These are phyloP conservation scores for Abrus pulchellus DNA, from an alignment of 306 rosid species.

Conservation along the genomic window DNA sequence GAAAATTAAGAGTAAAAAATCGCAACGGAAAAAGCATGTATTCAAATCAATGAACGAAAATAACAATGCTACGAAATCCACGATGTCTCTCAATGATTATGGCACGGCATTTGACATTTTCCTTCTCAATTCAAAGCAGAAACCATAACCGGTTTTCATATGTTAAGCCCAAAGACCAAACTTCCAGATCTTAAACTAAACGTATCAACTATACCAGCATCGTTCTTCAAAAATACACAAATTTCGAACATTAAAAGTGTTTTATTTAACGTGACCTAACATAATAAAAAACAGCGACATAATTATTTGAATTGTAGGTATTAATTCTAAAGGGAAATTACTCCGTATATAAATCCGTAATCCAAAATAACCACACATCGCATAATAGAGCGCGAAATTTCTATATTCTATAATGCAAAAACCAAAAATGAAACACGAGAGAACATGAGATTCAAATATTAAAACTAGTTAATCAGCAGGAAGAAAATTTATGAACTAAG, in stretches of 20 bases:
- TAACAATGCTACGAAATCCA: no score
- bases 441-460: neutral
- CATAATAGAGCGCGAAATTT: neutral
- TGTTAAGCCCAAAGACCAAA: neutral
- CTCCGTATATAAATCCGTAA: neutral
- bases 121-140: neutral
- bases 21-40: no score
- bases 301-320: neutral
- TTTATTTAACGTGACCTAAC: no score
- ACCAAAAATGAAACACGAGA: neutral
- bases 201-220: neutral
- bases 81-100: neutral
- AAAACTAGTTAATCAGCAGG: conserved; percentile 6
- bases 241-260: neutral
- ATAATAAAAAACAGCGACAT: neutral
- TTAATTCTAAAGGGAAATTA: neutral
- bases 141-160: neutral
- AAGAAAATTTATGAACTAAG: neutral
- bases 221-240: neutral
- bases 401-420: neutral
- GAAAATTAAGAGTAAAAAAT: no score
- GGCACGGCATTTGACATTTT: neutral
- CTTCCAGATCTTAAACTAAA: neutral
- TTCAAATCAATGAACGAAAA: no score
- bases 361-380: neutral